Evolutionary conservation across 768 basidiomycete genomes (phyloP).

Genomic region (Lentinula edodes): DNA sequence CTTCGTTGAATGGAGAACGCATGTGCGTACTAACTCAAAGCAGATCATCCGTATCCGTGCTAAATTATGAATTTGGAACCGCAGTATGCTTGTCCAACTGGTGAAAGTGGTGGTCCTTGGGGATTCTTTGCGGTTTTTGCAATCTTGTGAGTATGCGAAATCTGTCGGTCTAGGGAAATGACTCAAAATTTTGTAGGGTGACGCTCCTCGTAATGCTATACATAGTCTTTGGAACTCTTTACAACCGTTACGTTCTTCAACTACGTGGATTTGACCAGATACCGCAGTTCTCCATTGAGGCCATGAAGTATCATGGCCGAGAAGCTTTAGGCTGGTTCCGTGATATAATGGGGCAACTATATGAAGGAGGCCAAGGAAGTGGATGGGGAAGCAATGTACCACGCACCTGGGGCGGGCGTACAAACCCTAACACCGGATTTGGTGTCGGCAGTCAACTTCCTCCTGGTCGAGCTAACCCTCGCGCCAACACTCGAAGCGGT

Average conservation of each 20-base stretch:
- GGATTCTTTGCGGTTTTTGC: conserved; percentile 50
- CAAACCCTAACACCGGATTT: background rate
- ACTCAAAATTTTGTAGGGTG: conserved; percentile 29
- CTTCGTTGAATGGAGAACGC: conserved; percentile 80
- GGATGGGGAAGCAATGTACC: conserved; percentile 22
- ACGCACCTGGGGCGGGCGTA: conserved; percentile 1
- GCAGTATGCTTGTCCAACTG: conserved; percentile 70
- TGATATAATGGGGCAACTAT: conserved; percentile 15
- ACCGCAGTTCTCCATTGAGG: conserved; percentile 55
- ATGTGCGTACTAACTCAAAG: conserved; percentile 37
- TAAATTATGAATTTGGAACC: background rate
- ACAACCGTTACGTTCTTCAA: conserved; percentile 73
- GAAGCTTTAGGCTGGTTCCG: conserved; percentile 40
- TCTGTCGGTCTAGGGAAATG: background rate
- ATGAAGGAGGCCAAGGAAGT: conserved; percentile 9
- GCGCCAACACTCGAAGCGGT: background rate
- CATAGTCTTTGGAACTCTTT: conserved; percentile 62
- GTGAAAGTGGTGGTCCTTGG: conserved; percentile 45
- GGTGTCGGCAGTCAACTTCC: conserved; percentile 15
- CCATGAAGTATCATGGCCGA: conserved; percentile 41
- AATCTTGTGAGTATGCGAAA: conserved; percentile 42
- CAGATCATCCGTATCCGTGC: conserved; percentile 5
- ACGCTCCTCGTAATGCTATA: conserved; percentile 57
- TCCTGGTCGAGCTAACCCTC: conserved; percentile 9
- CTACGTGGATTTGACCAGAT: conserved; percentile 70